Conservation (phyloP, 1,284 basidiomycete species). For the Sanghuangporus baumii region DNA sequence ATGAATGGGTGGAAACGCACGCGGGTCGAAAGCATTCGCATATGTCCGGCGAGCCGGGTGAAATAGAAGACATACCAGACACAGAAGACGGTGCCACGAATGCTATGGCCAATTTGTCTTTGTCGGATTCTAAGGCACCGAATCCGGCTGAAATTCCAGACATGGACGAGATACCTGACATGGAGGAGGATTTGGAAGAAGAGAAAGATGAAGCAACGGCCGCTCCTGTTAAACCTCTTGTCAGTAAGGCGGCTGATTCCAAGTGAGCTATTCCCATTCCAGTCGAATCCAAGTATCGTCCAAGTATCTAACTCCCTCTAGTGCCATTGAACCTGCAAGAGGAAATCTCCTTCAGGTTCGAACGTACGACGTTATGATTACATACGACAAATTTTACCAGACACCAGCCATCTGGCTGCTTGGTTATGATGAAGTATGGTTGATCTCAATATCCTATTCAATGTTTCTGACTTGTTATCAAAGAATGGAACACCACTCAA, state of each 20-base stretch:
- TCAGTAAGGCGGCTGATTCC: constrained; percentile 31
- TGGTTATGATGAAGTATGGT: constrained; percentile 84
- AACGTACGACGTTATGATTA: constrained; percentile 99
- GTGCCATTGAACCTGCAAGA: constrained; percentile 57
- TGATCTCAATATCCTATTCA: background rate
- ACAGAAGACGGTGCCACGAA: constrained; percentile 44
- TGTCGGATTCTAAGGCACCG: constrained; percentile 38
- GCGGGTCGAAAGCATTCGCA: constrained; percentile 56
- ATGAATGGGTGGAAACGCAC: constrained; percentile 88
- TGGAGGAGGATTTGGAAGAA: constrained; percentile 81
- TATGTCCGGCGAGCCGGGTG: constrained; percentile 49
- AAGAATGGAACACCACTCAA: constrained; percentile 84
- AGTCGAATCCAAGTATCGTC: background rate
- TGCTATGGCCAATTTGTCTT: constrained; percentile 34
- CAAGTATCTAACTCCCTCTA: constrained; percentile 23
- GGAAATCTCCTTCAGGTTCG: constrained; percentile 90
- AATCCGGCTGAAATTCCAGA: constrained; percentile 58
- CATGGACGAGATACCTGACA: constrained; percentile 89
- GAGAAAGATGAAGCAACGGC: constrained; percentile 82
- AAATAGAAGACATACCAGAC: constrained; percentile 82
- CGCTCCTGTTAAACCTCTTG: constrained; percentile 50
- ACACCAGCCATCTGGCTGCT: constrained; percentile 93
- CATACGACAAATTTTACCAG: constrained; percentile 99
- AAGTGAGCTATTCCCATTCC: constrained; percentile 30
- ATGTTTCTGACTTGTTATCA: constrained; percentile 1